Evolutionary conservation across 2,329 filamentous ascomycete species (phyloP), one percentile per base, ranked within the genome.

Genomic region (Penicillium fuscoglaucum): DNA sequence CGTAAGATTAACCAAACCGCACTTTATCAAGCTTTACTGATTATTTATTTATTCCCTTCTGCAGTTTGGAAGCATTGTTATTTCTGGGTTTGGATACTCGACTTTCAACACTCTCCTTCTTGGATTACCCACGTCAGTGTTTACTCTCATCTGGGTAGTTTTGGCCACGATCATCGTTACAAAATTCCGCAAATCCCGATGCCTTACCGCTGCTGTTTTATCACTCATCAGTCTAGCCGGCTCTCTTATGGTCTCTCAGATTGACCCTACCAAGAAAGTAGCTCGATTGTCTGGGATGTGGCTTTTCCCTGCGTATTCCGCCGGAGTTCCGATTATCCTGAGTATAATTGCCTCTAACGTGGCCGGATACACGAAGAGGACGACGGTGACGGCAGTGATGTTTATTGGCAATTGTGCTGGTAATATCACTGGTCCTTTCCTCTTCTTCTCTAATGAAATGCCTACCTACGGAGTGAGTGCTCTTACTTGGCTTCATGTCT

Each of bases 361-460:
- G 10, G 77, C 73, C 5, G 78, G 78, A 2, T 78, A 79, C 55
- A 78, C 77, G 7, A 81, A 81, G 66, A 78, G 78, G 58, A 75
- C 76, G 19, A 78, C 76, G 0, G 71, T 74, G 4, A 78, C 73
- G 19, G 78, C 78, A 0, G 47, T 80, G 29, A 69, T 77, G 6
- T 73, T 79, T 26, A 68, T 78, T 33, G 69, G 69, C 9, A 78
- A 76, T 58, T 72, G 72, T 50, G 62, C 74, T 17, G 75, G 74
- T 13, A 78, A 78, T 49, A 75, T 79, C 45, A 65, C 77, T 15
- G 76, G 74, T 1, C 75, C 77, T 12, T 76, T 77, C 58, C 71
- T 76, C 1, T 78, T 60, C 77, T 67, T 70, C 39, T 13, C 28
- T 3, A 12, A 40, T 13, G 53, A 60, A 33, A 44, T 50, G 13